Evolutionary conservation across 1,284 basidiomycete species (phyloP), one percentile per base, ranked within the genome.

Genomic region (Cryptococcus floricola): DNA sequence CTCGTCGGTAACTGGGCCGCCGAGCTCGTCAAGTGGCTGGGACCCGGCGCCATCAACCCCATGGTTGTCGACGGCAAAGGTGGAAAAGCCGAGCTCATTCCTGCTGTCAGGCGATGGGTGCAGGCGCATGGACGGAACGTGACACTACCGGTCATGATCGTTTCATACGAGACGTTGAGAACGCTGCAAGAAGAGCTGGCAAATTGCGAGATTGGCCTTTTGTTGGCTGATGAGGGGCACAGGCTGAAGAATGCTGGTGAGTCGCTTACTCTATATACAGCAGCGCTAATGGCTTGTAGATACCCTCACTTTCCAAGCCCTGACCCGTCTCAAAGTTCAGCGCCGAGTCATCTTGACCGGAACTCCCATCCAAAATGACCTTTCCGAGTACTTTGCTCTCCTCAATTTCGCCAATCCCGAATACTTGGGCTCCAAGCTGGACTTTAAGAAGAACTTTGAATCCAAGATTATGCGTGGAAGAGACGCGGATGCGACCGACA

Each of bases 1-100:
- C 79, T 99, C 53, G 95, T 99, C 27, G 89, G 89, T 70, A 98
- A 98, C 70, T 99, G 95, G 95, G 95, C 93, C 0, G 98, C 98
- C 72, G 95, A 99, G 78, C 81, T 99, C 19, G 90, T 85, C 39
- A 97, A 97, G 78, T 97, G 93, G 93, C 80, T 97, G 3, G 94
- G 92, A 1, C 84, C 86, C 63, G 91, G 88, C 46, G 81, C 91
- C 0, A 80, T 95, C 56, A 84, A 85, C 38, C 84, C 88, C 0
- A 76, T 97, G 23, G 89, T 91, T 0, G 82, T 96, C 25, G 93
- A 97, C 65, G 93, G 92, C 0, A 95, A 93, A 74, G 89, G 89
- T 7, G 84, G 87, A 16, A 93, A 91, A 68, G 83, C 84, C 1
- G 89, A 89, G 49, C 78, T 94, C 47, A 80, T 91, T 18, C 84